phyloP scores from a whole-genome alignment of 257 asterid species.

The Solanum chilense region DNA sequence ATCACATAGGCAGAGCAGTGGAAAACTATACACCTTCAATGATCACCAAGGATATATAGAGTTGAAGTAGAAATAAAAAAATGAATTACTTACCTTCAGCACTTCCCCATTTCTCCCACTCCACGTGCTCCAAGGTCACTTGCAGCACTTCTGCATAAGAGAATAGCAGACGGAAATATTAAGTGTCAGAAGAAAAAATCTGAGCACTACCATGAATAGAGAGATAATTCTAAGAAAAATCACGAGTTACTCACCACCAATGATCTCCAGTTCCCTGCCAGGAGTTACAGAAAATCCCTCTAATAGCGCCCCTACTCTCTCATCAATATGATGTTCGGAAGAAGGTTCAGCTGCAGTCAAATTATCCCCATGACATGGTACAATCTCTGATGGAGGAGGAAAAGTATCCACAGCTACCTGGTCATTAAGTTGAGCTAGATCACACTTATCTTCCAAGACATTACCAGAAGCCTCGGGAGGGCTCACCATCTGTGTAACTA shows the following conservation, averaged over 20 bases:
- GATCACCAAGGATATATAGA: background rate
- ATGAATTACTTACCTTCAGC: conserved; percentile 45
- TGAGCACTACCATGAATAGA: background rate
- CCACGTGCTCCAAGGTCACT: conserved; percentile 41
- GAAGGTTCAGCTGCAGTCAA: conserved; percentile 15
- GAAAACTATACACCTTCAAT: background rate
- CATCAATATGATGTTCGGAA: conserved; percentile 54
- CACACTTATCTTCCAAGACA: conserved; percentile 58
- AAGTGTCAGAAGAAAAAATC: background rate
- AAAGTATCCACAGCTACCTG: conserved; percentile 21
- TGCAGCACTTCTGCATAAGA: conserved; percentile 66
- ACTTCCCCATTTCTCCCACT: conserved; percentile 51
- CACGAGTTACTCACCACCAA: conserved; percentile 48
- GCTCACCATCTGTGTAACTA: conserved; percentile 72
- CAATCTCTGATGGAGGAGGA: conserved; percentile 13
- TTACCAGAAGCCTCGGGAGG: conserved; percentile 99
- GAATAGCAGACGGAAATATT: background rate
- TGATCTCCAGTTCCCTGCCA: conserved; percentile 74
- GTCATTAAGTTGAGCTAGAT: conserved; percentile 16
- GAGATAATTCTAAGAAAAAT: background rate
- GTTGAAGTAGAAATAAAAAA: background rate
- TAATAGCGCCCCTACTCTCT: conserved; percentile 65
- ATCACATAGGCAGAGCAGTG: background rate
- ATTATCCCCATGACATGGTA: conserved; percentile 17
- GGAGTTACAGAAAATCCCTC: conserved; percentile 52